Base-by-base conservation (phyloP, 2,329 filamentous ascomycete species). In the Talaromyces pinophilus region DNA sequence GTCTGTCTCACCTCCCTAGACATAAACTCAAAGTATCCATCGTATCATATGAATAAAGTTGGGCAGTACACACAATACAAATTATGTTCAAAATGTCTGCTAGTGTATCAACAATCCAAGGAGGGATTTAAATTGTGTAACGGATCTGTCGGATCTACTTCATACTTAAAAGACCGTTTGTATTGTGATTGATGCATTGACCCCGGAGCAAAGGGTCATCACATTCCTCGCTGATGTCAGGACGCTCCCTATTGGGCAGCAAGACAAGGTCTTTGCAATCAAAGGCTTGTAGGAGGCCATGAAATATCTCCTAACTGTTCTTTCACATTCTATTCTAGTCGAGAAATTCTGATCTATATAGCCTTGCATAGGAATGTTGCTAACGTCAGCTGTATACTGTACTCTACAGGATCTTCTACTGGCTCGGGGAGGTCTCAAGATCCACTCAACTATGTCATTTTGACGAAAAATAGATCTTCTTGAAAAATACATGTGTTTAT, bases 361-460 rank as follows among this genome's bases (percentile, higher is more conserved):
- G 28, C 52, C 62, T 8, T 35, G 28, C 40, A 35, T 15, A 64
- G 25, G 62, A 64, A 64, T 64, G 62, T 48, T 57, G 40, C n/a
- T 28, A 59, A 57, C 50, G 62, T 64, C 62, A 59, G 62, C 28
- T 46, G 46, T 63, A 28, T 64, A 19, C 62, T 59, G 52, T 48
- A 44, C 48, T 54, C 28, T n/a, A 17, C 54, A n/a, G 8, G 33
- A 25, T 30, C 28, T 42, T 33, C 38, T 30, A 60, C 35, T 42
- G 57, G 40, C 22, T 33, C 25, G n/a, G 22, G 57, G 22, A 30
- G 25, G 6, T 5, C 5, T 15, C 3, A 48, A 38, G 52, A 25
- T 59, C 62, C 62, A 64, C 62, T 17, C 40, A 64, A 59, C 50
- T 59, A 59, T 64, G 62, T 64, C 62, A 50, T 59, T 59, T 35